Base-by-base conservation (phyloP, 1,284 basidiomycete species). In the Lentinula novae-zelandiae region DNA sequence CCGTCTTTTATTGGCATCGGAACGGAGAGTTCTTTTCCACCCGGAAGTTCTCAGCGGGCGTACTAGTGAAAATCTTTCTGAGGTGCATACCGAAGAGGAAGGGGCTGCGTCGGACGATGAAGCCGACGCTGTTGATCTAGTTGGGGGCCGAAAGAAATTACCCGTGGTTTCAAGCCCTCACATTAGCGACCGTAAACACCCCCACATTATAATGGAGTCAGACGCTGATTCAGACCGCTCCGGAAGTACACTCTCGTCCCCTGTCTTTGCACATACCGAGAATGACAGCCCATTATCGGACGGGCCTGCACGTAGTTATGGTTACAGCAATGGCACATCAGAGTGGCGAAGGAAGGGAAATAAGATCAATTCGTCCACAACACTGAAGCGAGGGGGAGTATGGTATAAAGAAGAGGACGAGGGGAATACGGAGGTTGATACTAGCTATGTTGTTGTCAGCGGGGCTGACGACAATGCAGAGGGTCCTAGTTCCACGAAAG, bases 261-360 rank as follows among this genome's bases (percentile, higher is more conserved):
- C 71, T 5, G 69, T 73, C 0, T 74, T 77, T 31, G 71, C 70
- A 15, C 78, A 75, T 10, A 65, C 62, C 5, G 70, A 67, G 10
- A 56, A 63, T 2, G 69, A 70, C 13, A 58, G 57, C 44, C 31
- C 49, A 6, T 40, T 33, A 15, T 39, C 57, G 12, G 57, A 58
- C 8, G 49, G 39, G 6, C 39, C n/a, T 12, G 36, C 40, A 17
- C 48, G 57, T 13, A 58, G 57, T 34, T 53, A 58, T 34, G 53
- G 93, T 89, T 22, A 92, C 96, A 89, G 89, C 86, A 2, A 92
- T 97, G 64, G 64, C 65, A 65, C 49, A 42, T 38, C 36, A 34
- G 44, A 61, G 39, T 39, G 53, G 31, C 48, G 53, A n/a, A 59
- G 61, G 33, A 15, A 40, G 6, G 38, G 52, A 20, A 40, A 57